These are phyloP conservation scores for Aureobasidium pullulans DNA, from an alignment of 2,329 filamentous ascomycete species.

Conservation along the genomic window DNA sequence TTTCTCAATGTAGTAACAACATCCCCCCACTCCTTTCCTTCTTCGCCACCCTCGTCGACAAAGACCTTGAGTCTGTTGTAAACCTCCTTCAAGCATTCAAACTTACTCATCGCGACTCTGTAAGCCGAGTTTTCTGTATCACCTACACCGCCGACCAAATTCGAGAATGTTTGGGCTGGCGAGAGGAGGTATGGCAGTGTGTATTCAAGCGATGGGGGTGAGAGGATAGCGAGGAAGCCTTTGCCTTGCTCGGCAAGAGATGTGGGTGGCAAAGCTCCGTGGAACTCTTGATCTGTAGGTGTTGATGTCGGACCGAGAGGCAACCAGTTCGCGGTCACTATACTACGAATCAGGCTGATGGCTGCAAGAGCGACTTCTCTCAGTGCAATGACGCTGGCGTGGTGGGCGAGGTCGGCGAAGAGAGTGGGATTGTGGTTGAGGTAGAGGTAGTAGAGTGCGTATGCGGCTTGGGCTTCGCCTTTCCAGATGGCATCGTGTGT, in stretches of 20 bases:
- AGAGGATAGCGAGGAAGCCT: constrained; percentile 46
- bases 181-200: constrained; percentile 51
- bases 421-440: constrained; percentile 42
- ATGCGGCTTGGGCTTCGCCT: constrained; percentile 45
- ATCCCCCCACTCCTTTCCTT: constrained; percentile 29
- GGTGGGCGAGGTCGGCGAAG: constrained; percentile 45
- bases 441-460: constrained; percentile 49
- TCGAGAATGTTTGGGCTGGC: constrained; percentile 49
- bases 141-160: constrained; percentile 51
- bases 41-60: constrained; percentile 18
- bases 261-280: constrained; percentile 28
- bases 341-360: constrained; percentile 43
- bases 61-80: constrained; percentile 36
- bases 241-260: constrained; percentile 27
- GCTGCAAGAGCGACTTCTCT: constrained; percentile 50
- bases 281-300: constrained; percentile 24
- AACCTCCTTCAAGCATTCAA: constrained; percentile 48
- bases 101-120: constrained; percentile 50
- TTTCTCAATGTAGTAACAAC: constrained; percentile 35
- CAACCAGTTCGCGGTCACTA: constrained; percentile 51
- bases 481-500: constrained; percentile 17
- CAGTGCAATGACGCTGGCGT: constrained; percentile 52
- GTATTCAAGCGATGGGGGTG: constrained; percentile 42
- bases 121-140: constrained; percentile 52
- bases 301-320: constrained; percentile 19